Base-by-base conservation (phyloP, 345 rosid species). In the Eucalyptus caleyi region DNA sequence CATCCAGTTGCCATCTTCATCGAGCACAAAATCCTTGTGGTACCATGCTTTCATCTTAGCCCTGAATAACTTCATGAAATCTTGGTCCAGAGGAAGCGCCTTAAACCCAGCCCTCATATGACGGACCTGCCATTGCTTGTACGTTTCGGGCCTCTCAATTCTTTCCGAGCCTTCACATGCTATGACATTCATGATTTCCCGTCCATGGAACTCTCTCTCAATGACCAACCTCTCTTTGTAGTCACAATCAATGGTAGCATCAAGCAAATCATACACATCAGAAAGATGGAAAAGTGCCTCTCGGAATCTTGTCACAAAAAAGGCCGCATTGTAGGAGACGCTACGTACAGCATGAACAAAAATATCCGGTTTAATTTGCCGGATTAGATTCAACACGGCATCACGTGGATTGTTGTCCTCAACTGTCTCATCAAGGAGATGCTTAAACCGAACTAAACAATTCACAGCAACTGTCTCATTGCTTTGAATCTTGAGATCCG, bases 281-380 rank as follows among this genome's bases (percentile, higher is more conserved):
- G 93, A 92, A 56, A 89, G 86, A 86, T 92, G 91, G 26, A 21
- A 54, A 54, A 21, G 27, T 23, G 27, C 27, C 60, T 54, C 11
- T 54, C 60, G 60, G 60, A 92, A 92, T 90, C 99, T 87, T 60
- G 98, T 94, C 72, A 93, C 87, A 34, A 92, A 92, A 50, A 91
- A 91, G 2, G 93, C 92, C 7, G 92, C 89, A 69, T 16, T 92
- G 65, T 91, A 92, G 18, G 91, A 89, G 40, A 92, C 93, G 34
- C 89, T 92, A 2, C 88, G 87, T 15, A 92, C 72, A 11, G 87
- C 42, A 34, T 89, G 93, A 26, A 88, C 51, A 37, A 89, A 91
- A 51, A 92, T 56, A 50, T 89, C 37, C 2, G 92, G 93, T 37
- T 89, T 91, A 47, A 88, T 91, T 87, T 88, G 88, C 42, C 93